Conservation (phyloP, 2,329 filamentous ascomycete species). For the Talaromyces sp. region DNA sequence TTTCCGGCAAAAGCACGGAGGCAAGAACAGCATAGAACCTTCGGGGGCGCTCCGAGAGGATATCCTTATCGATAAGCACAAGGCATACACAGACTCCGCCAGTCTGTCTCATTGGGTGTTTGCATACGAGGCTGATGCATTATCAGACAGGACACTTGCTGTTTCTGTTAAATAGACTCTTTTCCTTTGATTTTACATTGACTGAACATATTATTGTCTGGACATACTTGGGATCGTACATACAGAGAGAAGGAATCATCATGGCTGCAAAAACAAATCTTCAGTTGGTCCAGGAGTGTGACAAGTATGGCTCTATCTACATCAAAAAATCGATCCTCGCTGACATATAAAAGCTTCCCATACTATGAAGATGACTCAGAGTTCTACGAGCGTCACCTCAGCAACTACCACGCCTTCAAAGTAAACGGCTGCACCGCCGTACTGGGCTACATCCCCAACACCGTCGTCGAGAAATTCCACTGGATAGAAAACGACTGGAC, state of each 20-base stretch:
- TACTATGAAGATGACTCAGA: conserved; percentile 63
- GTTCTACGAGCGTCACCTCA: conserved; percentile 55
- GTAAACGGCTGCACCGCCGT: conserved; percentile 64
- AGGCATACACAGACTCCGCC: background rate
- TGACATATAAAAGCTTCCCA: conserved; percentile 63
- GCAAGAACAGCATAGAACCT: conserved; percentile 16
- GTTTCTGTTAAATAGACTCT: background rate
- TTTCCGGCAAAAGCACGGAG: background rate
- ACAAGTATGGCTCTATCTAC: conserved; percentile 42
- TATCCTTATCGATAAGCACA: conserved; percentile 1
- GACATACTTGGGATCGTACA: background rate
- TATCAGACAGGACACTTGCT: background rate
- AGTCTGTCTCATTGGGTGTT: background rate
- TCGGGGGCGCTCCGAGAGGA: background rate
- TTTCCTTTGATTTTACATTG: background rate
- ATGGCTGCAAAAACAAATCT: conserved; percentile 31
- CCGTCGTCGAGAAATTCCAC: conserved; percentile 42
- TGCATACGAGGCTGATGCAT: background rate
- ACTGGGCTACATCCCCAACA: conserved; percentile 60
- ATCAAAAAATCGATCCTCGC: background rate
- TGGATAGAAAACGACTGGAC: conserved; percentile 58
- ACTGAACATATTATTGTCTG: background rate
- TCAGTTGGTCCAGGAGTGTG: conserved; percentile 58
- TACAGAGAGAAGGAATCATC: background rate
- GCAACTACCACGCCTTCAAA: conserved; percentile 63